Evolutionary conservation across 2,329 filamentous ascomycete genomes (phyloP).

Genomic region (Hymenotorrendiella dingleyae): DNA sequence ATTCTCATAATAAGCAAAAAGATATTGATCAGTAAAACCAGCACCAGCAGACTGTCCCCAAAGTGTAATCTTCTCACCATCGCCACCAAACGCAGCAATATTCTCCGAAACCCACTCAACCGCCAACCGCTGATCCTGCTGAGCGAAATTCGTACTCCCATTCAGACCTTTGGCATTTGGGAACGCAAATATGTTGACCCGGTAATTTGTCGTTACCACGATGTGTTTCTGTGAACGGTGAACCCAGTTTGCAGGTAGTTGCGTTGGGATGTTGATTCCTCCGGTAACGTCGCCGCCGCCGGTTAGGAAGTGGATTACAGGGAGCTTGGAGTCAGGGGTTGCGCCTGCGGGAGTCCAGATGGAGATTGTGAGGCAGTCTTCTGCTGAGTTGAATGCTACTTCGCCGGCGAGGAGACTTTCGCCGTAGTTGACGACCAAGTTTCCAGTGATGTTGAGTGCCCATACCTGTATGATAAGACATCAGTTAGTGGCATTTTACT

Average conservation of each 20-base stretch:
- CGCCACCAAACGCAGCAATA: slow-evolving; percentile 52
- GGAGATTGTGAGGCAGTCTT: slow-evolving; percentile 27
- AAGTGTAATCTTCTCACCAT: slow-evolving; percentile 45
- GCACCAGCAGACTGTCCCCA: slow-evolving; percentile 49
- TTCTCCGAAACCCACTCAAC: slow-evolving; percentile 56
- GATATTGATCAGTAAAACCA: slow-evolving; percentile 46
- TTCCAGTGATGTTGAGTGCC: too few relatives aligned
- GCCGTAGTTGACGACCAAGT: too few relatives aligned
- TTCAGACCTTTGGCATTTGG: slow-evolving; percentile 32
- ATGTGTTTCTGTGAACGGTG: slow-evolving; percentile 19
- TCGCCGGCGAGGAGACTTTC: too few relatives aligned
- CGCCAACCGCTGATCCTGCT: slow-evolving; percentile 53
- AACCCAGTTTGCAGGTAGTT: slow-evolving; percentile 7
- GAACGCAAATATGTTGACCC: slow-evolving; percentile 19
- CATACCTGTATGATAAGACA: too few relatives aligned
- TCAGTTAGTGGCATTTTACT: too few relatives aligned
- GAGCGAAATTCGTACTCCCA: slow-evolving; percentile 37
- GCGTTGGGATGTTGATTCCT: slow-evolving; percentile 6
- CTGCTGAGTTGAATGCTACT: too few relatives aligned
- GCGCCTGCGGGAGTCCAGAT: slow-evolving; percentile 25
- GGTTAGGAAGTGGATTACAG: slow-evolving; percentile 26
- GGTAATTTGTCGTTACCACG: slow-evolving; percentile 32
- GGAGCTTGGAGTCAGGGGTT: slow-evolving; percentile 38
- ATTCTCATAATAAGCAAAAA: too few relatives aligned
- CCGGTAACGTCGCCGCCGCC: slow-evolving; percentile 18